Base-by-base conservation (phyloP, 2,329 filamentous ascomycete species). In the Neofusicoccum laricinum region DNA sequence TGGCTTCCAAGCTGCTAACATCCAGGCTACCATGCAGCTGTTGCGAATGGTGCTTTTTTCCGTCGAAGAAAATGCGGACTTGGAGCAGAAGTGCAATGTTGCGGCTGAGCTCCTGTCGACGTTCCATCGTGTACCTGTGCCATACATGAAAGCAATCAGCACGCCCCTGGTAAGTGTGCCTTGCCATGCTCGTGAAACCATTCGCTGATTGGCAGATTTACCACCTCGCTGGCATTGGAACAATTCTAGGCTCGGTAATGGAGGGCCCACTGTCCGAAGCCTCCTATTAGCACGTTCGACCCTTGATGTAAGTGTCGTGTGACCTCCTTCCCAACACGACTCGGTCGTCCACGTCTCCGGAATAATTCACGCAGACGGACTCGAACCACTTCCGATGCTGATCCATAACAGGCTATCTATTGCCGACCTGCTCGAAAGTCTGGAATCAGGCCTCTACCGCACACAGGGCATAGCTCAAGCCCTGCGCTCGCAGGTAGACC, bases 1-100 rank as follows among this genome's bases (percentile, higher is more conserved):
- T 65, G 77, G 79, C 1, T 84, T 83, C 38, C 82, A 84, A 67
- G 79, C 81, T 4, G 82, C 82, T 25, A 83, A 83, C 67, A 82
- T 84, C 17, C 76, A 79, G 57, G 80, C 80, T 0, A 84, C 81
- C 0, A 66, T 82, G 8, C 79, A 81, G 65, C 75, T 84, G 10
- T 74, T 83, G 3, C 78, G 81, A 15, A 83, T 83, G 75, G 75
- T 81, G 5, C 71, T 83, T 4, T 77, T 80, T 49, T 75, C 72
- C 4, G 70, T 71, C 1, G 75, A 65, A 19, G 64, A 76, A 36
- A 71, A 74, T 36, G 70, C 71, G 38, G 77, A 71, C 10, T 72
- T 82, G 4, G 75, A 80, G 40, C 72, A 79, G 59, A 81, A 80
- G 66, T 83, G 81, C 66, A 72, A 78, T 21, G 77, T 83, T 11